Base-by-base conservation (phyloP, 129 eudicot genomes). In the Logfia minima region DNA sequence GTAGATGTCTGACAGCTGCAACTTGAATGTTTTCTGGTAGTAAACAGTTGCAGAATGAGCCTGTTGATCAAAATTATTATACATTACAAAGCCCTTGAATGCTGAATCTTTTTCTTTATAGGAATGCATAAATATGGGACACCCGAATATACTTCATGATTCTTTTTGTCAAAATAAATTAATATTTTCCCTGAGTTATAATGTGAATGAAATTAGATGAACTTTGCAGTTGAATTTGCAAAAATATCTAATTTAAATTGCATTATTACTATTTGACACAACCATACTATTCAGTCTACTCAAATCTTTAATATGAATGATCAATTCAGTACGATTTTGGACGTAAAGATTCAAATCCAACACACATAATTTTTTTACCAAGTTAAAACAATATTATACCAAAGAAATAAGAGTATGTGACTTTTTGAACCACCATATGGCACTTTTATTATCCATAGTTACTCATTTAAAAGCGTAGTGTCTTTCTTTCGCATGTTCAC, bases 1-100 rank as follows among this genome's bases (percentile, higher is more conserved):
- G 96, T 65, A 91, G 75, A 83, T 87, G 96, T 77, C 90, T 82
- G 63, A 94, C 89, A 52, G 90, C 84, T 72, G 93, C 87, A 56
- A 88, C 88, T 71, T 91, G 97, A 72, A 94, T 86, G 80, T 78
- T 88, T 86, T 91, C 98, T 32, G 98, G 98, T 67, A 94, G 82
- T 75, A 94, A 79, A 82, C 98, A 91, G 53, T 86, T 94, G 87
- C 97, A 94, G 84, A 86, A 91, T 74, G 98, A 89, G 76, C 97
- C 97, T 94, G 90, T 66, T 81, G 39, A 69, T 68, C 24, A 78
- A 65, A 72, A 64, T 29, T 24, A 51, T 5, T 17, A 61, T 4
- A 55, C 61, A 55, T 31, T 56, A 32, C 56, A 56, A 35, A 74
- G 29, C 26, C 63, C 43, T 52, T 41, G 48, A 9, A 41, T 41